These are phyloP conservation scores for Alloascoidea africana DNA, from an alignment of 805 yeast genomes.

Conservation along the genomic window DNA sequence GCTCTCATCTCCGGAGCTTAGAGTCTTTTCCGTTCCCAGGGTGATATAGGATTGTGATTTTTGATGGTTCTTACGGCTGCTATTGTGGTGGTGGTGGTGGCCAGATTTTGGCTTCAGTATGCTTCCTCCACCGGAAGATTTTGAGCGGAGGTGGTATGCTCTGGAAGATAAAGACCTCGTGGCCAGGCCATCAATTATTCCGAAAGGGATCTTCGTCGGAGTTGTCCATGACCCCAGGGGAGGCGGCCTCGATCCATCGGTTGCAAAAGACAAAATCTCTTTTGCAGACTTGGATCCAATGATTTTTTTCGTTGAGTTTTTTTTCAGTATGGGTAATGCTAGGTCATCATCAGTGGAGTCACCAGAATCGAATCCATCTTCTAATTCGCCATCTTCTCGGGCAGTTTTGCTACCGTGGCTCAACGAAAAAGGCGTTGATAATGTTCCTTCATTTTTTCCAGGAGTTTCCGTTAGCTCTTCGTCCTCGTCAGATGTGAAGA, in stretches of 20 bases:
- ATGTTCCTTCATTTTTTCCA: not conserved
- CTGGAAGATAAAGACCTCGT: constrained; percentile 54
- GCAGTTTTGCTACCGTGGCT: not conserved
- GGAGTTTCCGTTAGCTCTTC: not conserved
- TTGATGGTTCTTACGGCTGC: constrained; percentile 9
- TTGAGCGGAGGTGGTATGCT: constrained; percentile 9
- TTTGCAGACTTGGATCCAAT: constrained; percentile 49
- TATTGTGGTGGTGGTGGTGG: not conserved
- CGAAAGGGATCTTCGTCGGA: constrained; percentile 51
- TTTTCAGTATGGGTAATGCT: too few species aligned
- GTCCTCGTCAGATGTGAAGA: not conserved
- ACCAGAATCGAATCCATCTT: constrained; percentile 30
- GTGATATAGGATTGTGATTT: constrained; percentile 10
- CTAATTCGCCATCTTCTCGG: not conserved
- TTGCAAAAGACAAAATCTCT: constrained; percentile 61
- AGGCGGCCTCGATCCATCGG: constrained; percentile 67
- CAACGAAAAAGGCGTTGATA: too few species aligned
- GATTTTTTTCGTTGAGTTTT: constrained; percentile 29
- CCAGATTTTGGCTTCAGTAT: not conserved
- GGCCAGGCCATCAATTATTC: constrained; percentile 71
- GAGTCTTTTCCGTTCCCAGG: constrained; percentile 15
- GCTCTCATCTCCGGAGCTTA: constrained; percentile 12
- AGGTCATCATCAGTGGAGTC: constrained; percentile 74
- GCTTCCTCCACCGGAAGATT: not conserved
- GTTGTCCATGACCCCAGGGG: constrained; percentile 70